Evolutionary conservation across 148 eudicot species (phyloP).

Genomic region (Chenopodium berlandieri): DNA sequence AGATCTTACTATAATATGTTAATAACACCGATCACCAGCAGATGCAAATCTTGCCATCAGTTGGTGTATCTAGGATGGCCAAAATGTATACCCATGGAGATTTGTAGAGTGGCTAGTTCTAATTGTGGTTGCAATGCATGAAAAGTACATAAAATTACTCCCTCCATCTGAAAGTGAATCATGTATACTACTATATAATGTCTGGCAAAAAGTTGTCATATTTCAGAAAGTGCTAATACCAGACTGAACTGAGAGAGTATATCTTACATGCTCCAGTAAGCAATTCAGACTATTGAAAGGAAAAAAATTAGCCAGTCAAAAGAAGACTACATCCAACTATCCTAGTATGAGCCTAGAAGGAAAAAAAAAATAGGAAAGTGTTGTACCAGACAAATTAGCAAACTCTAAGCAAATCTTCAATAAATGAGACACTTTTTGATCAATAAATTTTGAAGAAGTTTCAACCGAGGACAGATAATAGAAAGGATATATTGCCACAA

Average conservation of each 20-base stretch:
- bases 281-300: not conserved
- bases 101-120: not conserved
- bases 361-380: not conserved
- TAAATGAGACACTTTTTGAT: not conserved
- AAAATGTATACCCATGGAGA: not conserved
- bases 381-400: not conserved
- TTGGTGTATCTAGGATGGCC: not conserved
- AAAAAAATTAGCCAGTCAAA: not conserved
- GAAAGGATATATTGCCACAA: not conserved
- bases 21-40: not conserved
- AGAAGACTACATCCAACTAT: not conserved
- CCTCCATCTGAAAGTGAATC: not conserved
- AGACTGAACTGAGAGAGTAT: not conserved
- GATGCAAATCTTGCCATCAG: not conserved
- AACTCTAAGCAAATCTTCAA: not conserved
- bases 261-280: not conserved
- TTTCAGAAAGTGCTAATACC: not conserved
- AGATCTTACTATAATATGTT: too few species aligned
- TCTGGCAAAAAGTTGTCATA: not conserved
- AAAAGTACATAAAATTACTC: not conserved
- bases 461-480: not conserved
- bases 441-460: not conserved
- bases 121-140: not conserved
- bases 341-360: not conserved
- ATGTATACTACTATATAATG: not conserved